Percentiles rank a stretch among this genome's conserved stretches.
phyloP scores from a whole-genome alignment of 75 land plant genomes.

The Pseudotsuga menziesii region DNA sequence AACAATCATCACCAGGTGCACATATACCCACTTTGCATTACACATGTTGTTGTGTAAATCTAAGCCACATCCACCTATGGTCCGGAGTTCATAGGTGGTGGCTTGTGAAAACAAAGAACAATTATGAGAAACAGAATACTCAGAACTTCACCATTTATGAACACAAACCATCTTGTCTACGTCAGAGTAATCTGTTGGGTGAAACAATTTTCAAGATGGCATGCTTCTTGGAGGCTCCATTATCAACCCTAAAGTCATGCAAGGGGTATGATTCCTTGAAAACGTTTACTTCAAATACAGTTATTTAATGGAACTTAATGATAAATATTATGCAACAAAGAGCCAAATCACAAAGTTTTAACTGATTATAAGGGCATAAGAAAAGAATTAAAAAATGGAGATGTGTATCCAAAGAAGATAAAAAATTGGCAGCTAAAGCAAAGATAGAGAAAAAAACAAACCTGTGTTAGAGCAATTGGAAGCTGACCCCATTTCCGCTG shows the following conservation, averaged over 20 bases:
- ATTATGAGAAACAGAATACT: neutral
- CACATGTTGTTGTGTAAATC: neutral
- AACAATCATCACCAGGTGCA: neutral
- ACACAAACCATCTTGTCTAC: neutral
- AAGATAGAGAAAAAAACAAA: conserved; percentile 17
- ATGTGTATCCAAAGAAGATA: neutral
- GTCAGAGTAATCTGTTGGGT: no score
- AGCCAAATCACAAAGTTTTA: neutral
- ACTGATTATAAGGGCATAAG: neutral
- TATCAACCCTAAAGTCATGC: neutral
- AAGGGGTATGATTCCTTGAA: neutral
- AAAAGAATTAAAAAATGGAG: neutral
- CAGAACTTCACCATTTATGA: conserved; percentile 3
- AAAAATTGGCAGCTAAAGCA: neutral
- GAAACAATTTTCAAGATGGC: neutral
- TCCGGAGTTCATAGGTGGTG: no score
- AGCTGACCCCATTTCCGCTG: conserved; percentile 97
- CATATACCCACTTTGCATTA: neutral
- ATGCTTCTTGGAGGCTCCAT: neutral
- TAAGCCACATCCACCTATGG: neutral
- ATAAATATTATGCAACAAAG: neutral
- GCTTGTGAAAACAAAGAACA: neutral
- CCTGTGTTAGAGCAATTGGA: conserved; percentile 67
- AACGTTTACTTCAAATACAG: neutral
- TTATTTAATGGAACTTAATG: neutral